Evolutionary conservation across 768 basidiomycete genomes (phyloP), one percentile per base, ranked within the genome.

Genomic region (Hygrocybe coccinea): DNA sequence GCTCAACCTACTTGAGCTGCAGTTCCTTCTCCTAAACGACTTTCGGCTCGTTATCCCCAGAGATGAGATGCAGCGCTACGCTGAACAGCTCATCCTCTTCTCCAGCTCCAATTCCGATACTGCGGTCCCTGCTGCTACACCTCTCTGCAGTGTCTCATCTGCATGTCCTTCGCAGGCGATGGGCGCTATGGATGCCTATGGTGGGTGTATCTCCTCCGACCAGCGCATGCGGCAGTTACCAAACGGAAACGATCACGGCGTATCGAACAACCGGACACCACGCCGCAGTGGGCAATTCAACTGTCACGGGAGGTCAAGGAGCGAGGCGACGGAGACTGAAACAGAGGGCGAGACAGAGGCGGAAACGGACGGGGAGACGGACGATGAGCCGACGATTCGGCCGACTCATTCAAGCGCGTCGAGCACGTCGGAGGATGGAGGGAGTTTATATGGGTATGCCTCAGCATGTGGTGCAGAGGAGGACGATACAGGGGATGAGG

Each of bases 21-120:
- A 98, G 61, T 99, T 99, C 68, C 79, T 98, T 5, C 86, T 98
- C 5, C 80, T 98, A 7, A 99, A 98, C 71, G 91, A 98, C 74
- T 99, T 99, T 66, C 77, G 84, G 14, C 80, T 99, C 51, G 87
- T 89, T 63, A 91, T 99, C 63, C 84, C 88, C 1, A 77, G 81
- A 8, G 84, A 88, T 15, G 95, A 98, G 71, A 93, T 98, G 89
- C 92, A 97, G 69, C 81, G 84, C 52, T 99, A 97, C 69, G 93
- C 93, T 2, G 90, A 94, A 63, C 87, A 94, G 60, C 82, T 99
- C 51, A 78, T 95, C 51, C 69, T 83, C 35, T 92, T 87, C 63
- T 84, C 85, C 5, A 74, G 76, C 52, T 68, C 76, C 25, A 33
- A 58, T 22, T 62, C 62, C 55, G 62, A 56, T 10, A 60, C 69